A percentile compares a stretch with the other conserved stretches of the same genome.
Evolutionary conservation across 2,329 filamentous ascomycete species (phyloP).

Genomic region (Xylaria sp.): DNA sequence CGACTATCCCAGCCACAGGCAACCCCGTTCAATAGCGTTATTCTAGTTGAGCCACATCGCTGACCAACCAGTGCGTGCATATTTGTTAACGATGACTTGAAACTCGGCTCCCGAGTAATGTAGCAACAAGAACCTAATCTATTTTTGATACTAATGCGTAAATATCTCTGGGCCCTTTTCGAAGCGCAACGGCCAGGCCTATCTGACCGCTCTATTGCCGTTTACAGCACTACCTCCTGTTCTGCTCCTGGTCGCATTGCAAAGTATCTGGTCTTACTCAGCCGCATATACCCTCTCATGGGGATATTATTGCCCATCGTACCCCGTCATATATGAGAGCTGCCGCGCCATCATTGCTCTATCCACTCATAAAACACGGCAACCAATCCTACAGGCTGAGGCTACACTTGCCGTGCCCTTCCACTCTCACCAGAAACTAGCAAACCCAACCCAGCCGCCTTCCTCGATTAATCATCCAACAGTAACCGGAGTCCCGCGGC

Average conservation of each 20-base stretch:
- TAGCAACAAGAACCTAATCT: not conserved
- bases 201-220: constrained; percentile 6
- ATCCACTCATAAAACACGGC: constrained; percentile 14
- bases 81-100: not conserved
- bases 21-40: too few relatives aligned
- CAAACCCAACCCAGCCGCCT: not conserved
- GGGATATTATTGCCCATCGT: not conserved
- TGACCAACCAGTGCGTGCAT: not conserved
- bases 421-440: constrained; percentile 2
- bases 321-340: constrained; percentile 5
- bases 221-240: constrained; percentile 30
- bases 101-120: constrained; percentile 1
- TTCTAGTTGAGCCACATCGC: not conserved
- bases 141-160: constrained; percentile 1
- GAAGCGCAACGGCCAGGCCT: constrained; percentile 1
- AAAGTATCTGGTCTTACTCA: constrained; percentile 17
- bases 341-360: not conserved
- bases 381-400: not conserved
- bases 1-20: not conserved
- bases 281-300: constrained; percentile 9
- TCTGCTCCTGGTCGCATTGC: constrained; percentile 15
- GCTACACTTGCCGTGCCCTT: not conserved
- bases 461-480: not conserved
- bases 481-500: constrained; percentile 18
- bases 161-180: not conserved